Evolutionary conservation across 2,329 filamentous ascomycete species (phyloP), one percentile per base, ranked within the genome.

Genomic region (Aspergillus sp.): DNA sequence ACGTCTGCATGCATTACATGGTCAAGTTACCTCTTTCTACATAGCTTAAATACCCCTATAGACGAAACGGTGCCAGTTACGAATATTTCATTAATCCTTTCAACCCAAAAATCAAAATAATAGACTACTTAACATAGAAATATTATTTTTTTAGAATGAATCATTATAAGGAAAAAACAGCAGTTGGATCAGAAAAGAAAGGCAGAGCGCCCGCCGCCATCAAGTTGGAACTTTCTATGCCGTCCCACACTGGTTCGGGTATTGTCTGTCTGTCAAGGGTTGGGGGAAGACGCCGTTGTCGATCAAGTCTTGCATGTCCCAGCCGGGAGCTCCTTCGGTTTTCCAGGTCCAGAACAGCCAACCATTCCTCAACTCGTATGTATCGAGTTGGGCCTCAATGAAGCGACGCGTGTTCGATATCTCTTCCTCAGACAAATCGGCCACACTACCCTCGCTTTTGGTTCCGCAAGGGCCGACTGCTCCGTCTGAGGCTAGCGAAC

Each of bases 381-480:
- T 75, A 62, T 79, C 75, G 30, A 80, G 63, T 64, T 81, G 79
- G 4, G 73, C 76, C 61, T 78, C 75, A 49, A 80, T 77, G 64
- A 77, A 81, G 34, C 73, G 73, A 41, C 76, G 71, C 4, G 74
- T 71, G 48, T 76, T 71, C 33, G 57, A 55, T 54, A 74, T 73
- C n/a, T 77, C 71, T 2, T 68, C 64, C 2, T 64, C 61, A 20
- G 71, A 66, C 58, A 82, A 73, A 2, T 60, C 70, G 2, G 72
- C 68, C 74, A 85, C 84, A 17, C 78, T 74, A 17, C 76, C 76
- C 24, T 79, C 73, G 64, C 77, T 75, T 63, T 80, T 82, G 60
- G 74, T 79, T 3, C 66, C 73, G 70, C 86, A 89, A 57, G 75
- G 77, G n/a, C 84, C 85, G 22, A 85, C 75, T 52, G 74, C 78